phyloP scores from a whole-genome alignment of 2,329 filamentous ascomycete genomes.

The Alternaria novae-zelandiae region DNA sequence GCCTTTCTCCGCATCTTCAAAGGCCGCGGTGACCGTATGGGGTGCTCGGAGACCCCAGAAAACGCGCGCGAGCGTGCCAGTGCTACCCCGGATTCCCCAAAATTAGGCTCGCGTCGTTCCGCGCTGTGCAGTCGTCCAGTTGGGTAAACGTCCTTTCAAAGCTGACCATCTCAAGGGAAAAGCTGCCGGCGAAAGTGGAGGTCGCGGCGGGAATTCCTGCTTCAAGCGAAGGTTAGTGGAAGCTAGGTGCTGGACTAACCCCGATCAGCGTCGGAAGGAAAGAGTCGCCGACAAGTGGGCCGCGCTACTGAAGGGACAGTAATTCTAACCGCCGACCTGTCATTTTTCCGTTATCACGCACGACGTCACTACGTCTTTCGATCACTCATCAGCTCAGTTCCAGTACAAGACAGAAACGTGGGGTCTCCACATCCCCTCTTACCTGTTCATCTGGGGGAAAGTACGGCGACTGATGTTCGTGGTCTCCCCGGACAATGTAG shows the following conservation, averaged over 20 bases:
- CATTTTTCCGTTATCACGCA: background rate
- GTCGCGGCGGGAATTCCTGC: conserved; percentile 19
- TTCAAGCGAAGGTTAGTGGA: background rate
- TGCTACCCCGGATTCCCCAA: conserved; percentile 29
- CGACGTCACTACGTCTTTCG: background rate
- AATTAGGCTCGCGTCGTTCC: conserved; percentile 28
- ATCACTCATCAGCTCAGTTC: background rate
- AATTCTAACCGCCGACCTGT: conserved; percentile 5
- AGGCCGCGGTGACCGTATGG: conserved; percentile 13
- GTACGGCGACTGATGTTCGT: background rate
- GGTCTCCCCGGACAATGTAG: background rate
- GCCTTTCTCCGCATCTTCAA: conserved; percentile 2
- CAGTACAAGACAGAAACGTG: background rate
- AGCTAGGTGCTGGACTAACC: background rate
- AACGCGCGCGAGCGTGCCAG: background rate
- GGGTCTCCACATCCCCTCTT: background rate
- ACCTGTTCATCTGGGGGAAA: background rate
- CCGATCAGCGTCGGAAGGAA: background rate
- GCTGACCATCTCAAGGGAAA: conserved; percentile 8
- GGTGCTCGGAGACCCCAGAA: conserved; percentile 18
- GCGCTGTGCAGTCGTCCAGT: conserved; percentile 16
- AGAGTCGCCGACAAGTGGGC: conserved; percentile 9
- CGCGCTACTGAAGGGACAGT: background rate
- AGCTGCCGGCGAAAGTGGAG: conserved; percentile 2
- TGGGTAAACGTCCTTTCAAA: conserved; percentile 10